These are phyloP conservation scores for Arthrobotrys iridis DNA, from an alignment of 2,329 filamentous ascomycete species.

Conservation along the genomic window DNA sequence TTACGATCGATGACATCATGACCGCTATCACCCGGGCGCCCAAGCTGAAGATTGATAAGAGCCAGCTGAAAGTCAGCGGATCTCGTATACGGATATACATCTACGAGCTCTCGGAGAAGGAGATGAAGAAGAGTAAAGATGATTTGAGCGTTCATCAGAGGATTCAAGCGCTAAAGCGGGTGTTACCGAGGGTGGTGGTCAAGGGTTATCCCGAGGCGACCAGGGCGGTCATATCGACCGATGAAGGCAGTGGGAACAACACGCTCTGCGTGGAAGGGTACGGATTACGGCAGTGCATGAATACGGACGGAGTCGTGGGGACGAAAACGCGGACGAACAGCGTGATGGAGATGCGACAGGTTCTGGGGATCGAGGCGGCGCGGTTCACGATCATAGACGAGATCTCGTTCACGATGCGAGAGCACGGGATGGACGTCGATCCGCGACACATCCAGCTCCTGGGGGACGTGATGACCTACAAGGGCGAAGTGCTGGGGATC, in stretches of 20 bases:
- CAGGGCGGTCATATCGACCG: constrained; percentile 88
- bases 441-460: constrained; percentile 97
- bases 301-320: constrained; percentile 87
- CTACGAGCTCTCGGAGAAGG: constrained; percentile 66
- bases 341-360: constrained; percentile 85
- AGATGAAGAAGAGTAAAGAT: constrained; percentile 62
- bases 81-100: constrained; percentile 79
- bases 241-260: constrained; percentile 73
- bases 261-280: constrained; percentile 93
- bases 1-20: constrained; percentile 77
- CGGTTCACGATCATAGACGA: constrained; percentile 80
- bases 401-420: constrained; percentile 87
- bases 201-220: constrained; percentile 87
- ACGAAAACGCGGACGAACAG: constrained; percentile 80
- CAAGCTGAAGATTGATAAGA: constrained; percentile 78
- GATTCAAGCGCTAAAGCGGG: constrained; percentile 84
- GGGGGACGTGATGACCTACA: constrained; percentile 98
- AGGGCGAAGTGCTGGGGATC: constrained; percentile 94
- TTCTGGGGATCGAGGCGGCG: constrained; percentile 95
- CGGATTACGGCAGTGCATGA: constrained; percentile 88
- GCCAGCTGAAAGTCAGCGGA: constrained; percentile 72
- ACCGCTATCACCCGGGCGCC: constrained; percentile 80
- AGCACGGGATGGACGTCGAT: constrained; percentile 84
- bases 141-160: constrained; percentile 76
- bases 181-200: constrained; percentile 83